Evolutionary conservation across 1,284 basidiomycete genomes (phyloP), one percentile per base, ranked within the genome.

Genomic region (Mycena citricolor): DNA sequence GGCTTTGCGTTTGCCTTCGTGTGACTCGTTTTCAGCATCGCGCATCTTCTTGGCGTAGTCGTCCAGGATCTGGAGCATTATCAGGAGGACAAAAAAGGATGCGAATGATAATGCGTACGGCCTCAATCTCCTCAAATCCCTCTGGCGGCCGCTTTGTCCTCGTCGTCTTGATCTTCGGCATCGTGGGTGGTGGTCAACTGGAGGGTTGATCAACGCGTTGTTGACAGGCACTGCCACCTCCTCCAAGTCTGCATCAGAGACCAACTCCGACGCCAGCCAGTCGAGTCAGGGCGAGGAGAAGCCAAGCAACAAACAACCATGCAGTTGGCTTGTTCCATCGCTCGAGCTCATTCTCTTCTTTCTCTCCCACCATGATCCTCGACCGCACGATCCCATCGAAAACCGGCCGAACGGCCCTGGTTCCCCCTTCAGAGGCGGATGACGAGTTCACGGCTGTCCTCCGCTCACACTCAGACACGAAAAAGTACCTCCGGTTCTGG

Each of bases 11-110:
- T 99, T 99, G 50, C 95, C 95, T 64, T 99, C 97, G 61, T 97
- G 93, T 7, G 86, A 84, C 69, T 98, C 94, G 60, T 93, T 97
- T 76, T 99, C 97, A 8, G 93, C 94, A 64, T 95, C 92, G 52
- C 93, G 77, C 93, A 95, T 95, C 74, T 94, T 94, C 76, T 91
- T 91, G 34, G 90, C 88, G 63, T 94, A 95, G 68, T 95, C 92
- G 59, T 94, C 91, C 54, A 95, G 81, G 52, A 94, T 83, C 85
- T 94, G 64, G 29, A n/a, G 33, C 11, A 23, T 30, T 10, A 21
- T n/a, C n/a, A n/a, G n/a, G n/a, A n/a, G n/a, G n/a, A n/a, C n/a
- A n/a, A n/a, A n/a, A 26, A n/a, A 32, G 33, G 16, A 16, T 34
- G 32, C 24, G 13, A 24, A 14, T 45, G 5, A 20, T 2, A 24